Conservation (phyloP, 2,329 filamentous ascomycete genomes). For the Aspergillus luchuensis region DNA sequence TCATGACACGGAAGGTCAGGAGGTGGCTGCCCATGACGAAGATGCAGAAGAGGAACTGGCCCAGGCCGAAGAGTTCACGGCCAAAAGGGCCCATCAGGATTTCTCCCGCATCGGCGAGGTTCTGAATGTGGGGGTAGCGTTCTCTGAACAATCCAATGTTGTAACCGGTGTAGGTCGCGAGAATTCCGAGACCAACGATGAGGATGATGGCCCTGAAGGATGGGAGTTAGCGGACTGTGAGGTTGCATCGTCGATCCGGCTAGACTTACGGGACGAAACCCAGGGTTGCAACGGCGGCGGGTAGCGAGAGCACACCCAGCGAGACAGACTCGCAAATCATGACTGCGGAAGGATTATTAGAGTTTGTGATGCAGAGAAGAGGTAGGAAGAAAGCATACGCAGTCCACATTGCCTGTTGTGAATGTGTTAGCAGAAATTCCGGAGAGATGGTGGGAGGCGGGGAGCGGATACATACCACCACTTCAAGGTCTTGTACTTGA, state of each 20-base stretch:
- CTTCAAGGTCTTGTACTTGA: slow-evolving; percentile 52
- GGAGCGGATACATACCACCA: slow-evolving; percentile 34
- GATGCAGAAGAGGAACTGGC: slow-evolving; percentile 64
- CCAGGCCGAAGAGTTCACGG: slow-evolving; percentile 63
- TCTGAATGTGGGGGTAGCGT: slow-evolving; percentile 60
- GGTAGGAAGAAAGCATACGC: slow-evolving; percentile 24
- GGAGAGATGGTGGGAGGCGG: background rate
- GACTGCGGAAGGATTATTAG: slow-evolving; percentile 30
- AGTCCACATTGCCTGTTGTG: slow-evolving; percentile 38
- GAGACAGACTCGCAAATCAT: slow-evolving; percentile 61
- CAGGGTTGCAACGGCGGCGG: slow-evolving; percentile 52
- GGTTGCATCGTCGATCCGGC: background rate
- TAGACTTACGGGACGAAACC: slow-evolving; percentile 52
- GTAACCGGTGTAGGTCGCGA: slow-evolving; percentile 62
- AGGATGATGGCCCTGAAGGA: slow-evolving; percentile 51
- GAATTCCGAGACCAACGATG: slow-evolving; percentile 55
- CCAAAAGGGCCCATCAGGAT: slow-evolving; percentile 63
- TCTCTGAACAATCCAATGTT: slow-evolving; percentile 61
- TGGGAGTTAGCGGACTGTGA: background rate
- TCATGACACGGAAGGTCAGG: slow-evolving; percentile 68
- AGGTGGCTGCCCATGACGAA: slow-evolving; percentile 73
- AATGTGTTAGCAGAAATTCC: slow-evolving; percentile 39
- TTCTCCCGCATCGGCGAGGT: slow-evolving; percentile 67
- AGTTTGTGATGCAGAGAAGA: background rate
- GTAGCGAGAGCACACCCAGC: slow-evolving; percentile 58